Evolutionary conservation across 371 early-diverging fungal species (phyloP), one percentile per base, ranked within the genome.

Genomic region (Caulochytrium protostelioides): DNA sequence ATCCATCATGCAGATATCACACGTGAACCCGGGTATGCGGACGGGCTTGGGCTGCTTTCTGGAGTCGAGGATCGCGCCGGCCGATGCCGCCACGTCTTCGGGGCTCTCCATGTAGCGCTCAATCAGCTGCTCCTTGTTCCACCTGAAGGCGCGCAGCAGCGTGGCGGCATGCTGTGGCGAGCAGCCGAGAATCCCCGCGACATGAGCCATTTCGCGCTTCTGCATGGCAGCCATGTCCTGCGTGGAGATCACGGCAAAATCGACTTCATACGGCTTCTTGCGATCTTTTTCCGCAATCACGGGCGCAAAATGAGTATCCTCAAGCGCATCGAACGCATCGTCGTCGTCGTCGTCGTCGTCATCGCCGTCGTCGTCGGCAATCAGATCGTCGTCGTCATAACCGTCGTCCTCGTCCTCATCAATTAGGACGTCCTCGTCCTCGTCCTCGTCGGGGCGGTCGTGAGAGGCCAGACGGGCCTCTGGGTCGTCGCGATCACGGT

Each of bases 71-170:
- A 70, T 49, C 6, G 92, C 70, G 4, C 95, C 91, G 1, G 83
- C 81, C 15, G 57, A 46, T n/a, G 15, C 28, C 44, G 43, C 42
- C 13, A 77, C 77, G 14, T 64, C 59, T 10, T 72, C 75, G 0
- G 79, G 63, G 22, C 62, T 52, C 28, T 83, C 81, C 74, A 85
- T 78, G 49, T 81, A 85, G 25, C 64, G 56, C 48, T 94, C 92
- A 30, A 90, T 65, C 15, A 90, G 56, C 34, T 67, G 56, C 46
- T 95, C 92, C 54, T 83, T 83, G 55, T 86, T 85, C 90, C 91
- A 91, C 41, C 69, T 61, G 54, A 74, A 85, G 49, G 67, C 55
- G 28, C 80, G 71, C 28, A 86, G 59, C 38, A 86, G 51, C 10
- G 75, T 72, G 17, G 66, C 60, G 6, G 72, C 59, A 44, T 74